Evolutionary conservation across 1,284 basidiomycete genomes (phyloP).

Genomic region (Rhodotorula mucilaginosa): DNA sequence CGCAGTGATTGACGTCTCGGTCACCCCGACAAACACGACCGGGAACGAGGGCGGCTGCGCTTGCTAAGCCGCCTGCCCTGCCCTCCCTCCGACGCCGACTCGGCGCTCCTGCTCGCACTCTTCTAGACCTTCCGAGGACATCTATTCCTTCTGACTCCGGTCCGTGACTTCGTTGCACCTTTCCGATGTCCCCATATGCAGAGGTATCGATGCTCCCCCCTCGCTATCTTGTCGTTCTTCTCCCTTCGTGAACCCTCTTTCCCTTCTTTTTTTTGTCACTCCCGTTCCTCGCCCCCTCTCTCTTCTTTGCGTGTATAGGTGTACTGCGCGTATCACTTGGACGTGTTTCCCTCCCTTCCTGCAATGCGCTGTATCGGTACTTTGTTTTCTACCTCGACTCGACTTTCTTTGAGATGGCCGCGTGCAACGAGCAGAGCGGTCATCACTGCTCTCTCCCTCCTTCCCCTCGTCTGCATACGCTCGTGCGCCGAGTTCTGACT

Average conservation of each 20-base stretch:
- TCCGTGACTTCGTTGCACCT: too few relatives aligned
- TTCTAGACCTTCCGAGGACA: not conserved
- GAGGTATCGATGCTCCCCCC: not conserved
- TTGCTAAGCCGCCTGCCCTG: conserved; percentile 32
- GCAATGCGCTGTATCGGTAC: too few relatives aligned
- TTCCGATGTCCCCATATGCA: not conserved
- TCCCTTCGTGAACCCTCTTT: not conserved
- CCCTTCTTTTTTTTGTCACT: not conserved
- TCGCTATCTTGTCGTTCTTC: not conserved
- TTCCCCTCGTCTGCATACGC: too few relatives aligned
- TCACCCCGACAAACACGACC: conserved; percentile 42
- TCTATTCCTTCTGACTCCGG: too few relatives aligned
- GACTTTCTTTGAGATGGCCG: too few relatives aligned
- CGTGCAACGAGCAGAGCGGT: too few relatives aligned
- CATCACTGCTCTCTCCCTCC: too few relatives aligned
- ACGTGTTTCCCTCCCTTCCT: too few relatives aligned
- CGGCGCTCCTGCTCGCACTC: not conserved
- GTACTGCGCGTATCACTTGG: not conserved
- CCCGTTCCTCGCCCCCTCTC: not conserved
- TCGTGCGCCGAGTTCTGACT: too few relatives aligned
- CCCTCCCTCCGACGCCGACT: too few relatives aligned
- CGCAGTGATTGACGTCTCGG: conserved; percentile 45
- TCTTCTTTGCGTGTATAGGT: not conserved
- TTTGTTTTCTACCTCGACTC: too few relatives aligned
- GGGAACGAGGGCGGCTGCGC: conserved; percentile 43